Conservation (phyloP, 2,329 filamentous ascomycete species). For the Ceratocystis papillata region DNA sequence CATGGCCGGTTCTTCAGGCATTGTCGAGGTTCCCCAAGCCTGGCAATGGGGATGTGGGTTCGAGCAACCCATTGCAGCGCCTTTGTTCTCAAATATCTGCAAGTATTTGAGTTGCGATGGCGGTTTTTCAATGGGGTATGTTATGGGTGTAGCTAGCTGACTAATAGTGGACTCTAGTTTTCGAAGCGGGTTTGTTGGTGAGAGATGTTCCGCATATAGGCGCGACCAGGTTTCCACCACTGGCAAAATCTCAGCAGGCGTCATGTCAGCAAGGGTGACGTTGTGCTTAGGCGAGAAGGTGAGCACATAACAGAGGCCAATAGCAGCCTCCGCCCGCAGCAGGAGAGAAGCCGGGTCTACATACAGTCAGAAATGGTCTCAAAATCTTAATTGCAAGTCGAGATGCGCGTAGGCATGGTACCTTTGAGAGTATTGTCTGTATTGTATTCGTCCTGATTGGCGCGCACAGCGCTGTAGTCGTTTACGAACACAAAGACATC, state of each 20-base stretch:
- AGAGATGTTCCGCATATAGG: slow-evolving; percentile 74
- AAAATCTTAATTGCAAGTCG: not conserved
- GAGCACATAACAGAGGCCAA: slow-evolving; percentile 91
- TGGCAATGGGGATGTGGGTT: slow-evolving; percentile 97
- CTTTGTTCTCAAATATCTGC: slow-evolving; percentile 99
- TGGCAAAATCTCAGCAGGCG: slow-evolving; percentile 62
- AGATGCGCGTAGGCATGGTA: slow-evolving; percentile 18
- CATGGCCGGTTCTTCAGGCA: slow-evolving; percentile 77
- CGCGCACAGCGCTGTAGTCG: slow-evolving; percentile 94
- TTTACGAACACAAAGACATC: slow-evolving; percentile 92
- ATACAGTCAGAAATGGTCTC: not conserved
- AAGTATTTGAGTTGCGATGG: slow-evolving; percentile 54
- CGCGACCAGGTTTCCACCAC: slow-evolving; percentile 85
- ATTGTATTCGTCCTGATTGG: slow-evolving; percentile 71
- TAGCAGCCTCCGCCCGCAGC: slow-evolving; percentile 73
- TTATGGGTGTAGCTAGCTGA: slow-evolving; percentile 34
- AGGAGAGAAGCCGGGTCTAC: slow-evolving; percentile 63
- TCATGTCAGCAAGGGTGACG: slow-evolving; percentile 83
- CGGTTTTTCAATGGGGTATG: slow-evolving; percentile 32
- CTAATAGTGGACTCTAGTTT: slow-evolving; percentile 33
- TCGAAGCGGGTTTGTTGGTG: slow-evolving; percentile 55
- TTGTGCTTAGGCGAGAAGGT: slow-evolving; percentile 89
- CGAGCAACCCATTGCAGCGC: slow-evolving; percentile 93
- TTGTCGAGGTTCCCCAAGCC: slow-evolving; percentile 82
- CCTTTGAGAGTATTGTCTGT: slow-evolving; percentile 34